These are phyloP conservation scores for Escallonia rubra DNA, from an alignment of 129 eudicot species.

Conservation along the genomic window DNA sequence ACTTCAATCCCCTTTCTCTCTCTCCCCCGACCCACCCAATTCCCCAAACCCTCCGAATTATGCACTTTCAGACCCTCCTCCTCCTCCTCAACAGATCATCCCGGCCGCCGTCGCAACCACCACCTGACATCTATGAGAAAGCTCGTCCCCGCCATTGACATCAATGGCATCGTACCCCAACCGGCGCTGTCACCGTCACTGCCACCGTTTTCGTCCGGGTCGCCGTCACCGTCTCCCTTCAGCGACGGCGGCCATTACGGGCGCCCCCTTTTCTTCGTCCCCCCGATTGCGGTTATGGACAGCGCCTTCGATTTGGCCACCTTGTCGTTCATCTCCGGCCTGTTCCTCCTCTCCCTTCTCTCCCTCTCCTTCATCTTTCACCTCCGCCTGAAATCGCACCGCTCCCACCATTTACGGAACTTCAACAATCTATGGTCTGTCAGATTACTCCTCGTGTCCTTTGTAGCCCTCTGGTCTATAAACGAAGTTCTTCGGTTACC, in stretches of 20 bases:
- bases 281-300: constrained; percentile 19
- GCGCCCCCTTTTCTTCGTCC: background rate
- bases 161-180: constrained; percentile 5
- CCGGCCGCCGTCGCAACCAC: constrained; percentile 2
- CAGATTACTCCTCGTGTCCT: constrained; percentile 37
- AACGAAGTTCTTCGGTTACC: constrained; percentile 49
- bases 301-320: constrained; percentile 29
- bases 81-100: background rate
- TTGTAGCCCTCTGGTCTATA: constrained; percentile 39
- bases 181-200: background rate
- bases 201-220: background rate
- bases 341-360: constrained; percentile 47
- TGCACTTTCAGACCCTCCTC: constrained; percentile 11
- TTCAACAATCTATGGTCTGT: constrained; percentile 55
- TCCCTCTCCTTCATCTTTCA: constrained; percentile 39
- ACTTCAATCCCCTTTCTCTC: constrained; percentile 6
- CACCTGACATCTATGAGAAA: constrained; percentile 37
- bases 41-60: constrained; percentile 5
- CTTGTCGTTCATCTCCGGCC: constrained; percentile 19
- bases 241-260: no score
- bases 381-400: constrained; percentile 36
- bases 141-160: background rate
- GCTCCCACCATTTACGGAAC: constrained; percentile 31
- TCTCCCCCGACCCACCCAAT: constrained; percentile 11
- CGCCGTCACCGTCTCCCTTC: background rate